Conservation (phyloP, 257 asterid genomes). For the Solanum sitiens region DNA sequence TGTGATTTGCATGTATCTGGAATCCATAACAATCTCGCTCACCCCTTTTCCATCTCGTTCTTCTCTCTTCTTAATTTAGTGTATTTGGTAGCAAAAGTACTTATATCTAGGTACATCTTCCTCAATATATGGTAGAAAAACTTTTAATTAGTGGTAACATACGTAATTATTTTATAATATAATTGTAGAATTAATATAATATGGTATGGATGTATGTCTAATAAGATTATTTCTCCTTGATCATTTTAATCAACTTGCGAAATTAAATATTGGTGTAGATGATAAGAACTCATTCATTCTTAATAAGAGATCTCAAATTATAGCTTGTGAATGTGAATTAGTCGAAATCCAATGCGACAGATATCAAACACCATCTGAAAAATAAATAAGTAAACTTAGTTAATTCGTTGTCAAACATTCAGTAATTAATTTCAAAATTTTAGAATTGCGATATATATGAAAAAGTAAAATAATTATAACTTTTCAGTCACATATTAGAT, state of each 20-base stretch:
- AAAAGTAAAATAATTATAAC: neutral
- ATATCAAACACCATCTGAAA: neutral
- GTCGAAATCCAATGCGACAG: neutral
- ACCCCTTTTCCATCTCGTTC: neutral
- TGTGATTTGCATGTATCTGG: neutral
- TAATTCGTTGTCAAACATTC: neutral
- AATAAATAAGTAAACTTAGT: neutral
- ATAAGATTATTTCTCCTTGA: neutral
- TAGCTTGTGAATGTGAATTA: neutral
- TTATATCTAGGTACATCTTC: neutral
- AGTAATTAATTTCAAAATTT: neutral
- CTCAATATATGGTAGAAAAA: neutral
- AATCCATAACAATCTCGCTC: neutral
- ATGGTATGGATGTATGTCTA: neutral
- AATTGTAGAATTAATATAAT: no score
- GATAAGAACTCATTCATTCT: neutral
- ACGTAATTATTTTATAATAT: no score
- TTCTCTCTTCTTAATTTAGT: neutral
- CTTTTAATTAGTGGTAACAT: neutral
- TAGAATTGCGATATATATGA: neutral
- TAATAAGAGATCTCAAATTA: neutral
- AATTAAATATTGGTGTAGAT: neutral
- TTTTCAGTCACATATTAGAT: neutral
- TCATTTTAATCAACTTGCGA: neutral
- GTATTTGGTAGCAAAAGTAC: neutral